Base-by-base conservation (phyloP, 1,284 basidiomycete species). In the Cryptococcus wingfieldii region DNA sequence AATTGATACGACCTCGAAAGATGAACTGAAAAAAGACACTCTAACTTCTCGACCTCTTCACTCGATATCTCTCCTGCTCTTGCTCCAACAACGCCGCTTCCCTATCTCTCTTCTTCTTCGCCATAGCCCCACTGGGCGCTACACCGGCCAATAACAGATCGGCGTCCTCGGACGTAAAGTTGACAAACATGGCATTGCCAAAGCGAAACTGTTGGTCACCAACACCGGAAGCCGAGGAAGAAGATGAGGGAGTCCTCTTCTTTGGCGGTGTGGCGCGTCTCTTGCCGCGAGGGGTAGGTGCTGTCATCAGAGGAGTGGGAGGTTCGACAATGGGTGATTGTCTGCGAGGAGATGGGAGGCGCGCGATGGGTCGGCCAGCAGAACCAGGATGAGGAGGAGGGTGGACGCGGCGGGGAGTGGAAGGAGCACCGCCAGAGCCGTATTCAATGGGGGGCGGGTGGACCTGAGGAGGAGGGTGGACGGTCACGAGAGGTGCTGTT, bases 81-180 rank as follows among this genome's bases (percentile, higher is more conserved):
- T 39, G 48, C 47, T 34, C 42, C 48, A 16, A 55, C 56, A 8
- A 34, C 31, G 6, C 31, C 10, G 63, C 63, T 34, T 66, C 69
- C 47, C 68, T 67, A 45, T 71, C 69, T 25, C 69, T 52, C 61
- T 64, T 66, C 23, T 66, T 49, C 55, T 71, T 70, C 43, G 60
- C 61, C 41, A 65, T 64, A 52, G 61, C 63, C 0, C 75, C 75
- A 45, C 61, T 65, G 1, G 72, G 74, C 5, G 75, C 75, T 9
- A 77, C 75, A 44, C 72, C 75, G 5, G 68, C 65, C 50, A 69
- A 60, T 9, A 77, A 57, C 60, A 67, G 65, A 47, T 70, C 69
- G 5, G 66, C 72, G 53, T 77, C 75, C 18, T 67, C 67, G 12
- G 53, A 51, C 9, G 75, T 75, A 51, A 69, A 75, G 60, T 75